These are phyloP conservation scores for Claviceps pusilla DNA, from an alignment of 2,329 filamentous ascomycete species.

Conservation along the genomic window DNA sequence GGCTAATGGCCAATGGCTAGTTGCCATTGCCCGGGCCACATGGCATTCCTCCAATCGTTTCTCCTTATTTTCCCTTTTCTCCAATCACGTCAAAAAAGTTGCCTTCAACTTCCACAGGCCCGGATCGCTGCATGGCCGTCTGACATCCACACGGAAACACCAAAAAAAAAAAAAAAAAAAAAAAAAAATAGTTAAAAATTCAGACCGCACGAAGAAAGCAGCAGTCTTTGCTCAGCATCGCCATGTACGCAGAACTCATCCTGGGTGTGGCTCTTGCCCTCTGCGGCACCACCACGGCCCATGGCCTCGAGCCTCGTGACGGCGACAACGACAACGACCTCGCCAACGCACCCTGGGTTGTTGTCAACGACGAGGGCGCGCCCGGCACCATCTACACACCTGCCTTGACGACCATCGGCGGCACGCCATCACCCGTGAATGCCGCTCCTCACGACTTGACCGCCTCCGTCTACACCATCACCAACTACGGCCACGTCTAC, in stretches of 20 bases:
- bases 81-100: not conserved
- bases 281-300: conserved; percentile 13
- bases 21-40: not conserved
- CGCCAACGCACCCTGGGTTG: conserved; percentile 32
- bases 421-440: conserved; percentile 24
- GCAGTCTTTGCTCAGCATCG: not conserved
- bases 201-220: too few species aligned
- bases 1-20: not conserved
- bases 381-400: conserved; percentile 34
- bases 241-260: conserved; percentile 19
- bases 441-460: conserved; percentile 32
- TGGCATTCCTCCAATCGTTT: not conserved
- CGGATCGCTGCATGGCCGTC: not conserved
- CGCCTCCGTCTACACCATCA: conserved; percentile 25
- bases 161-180: not conserved
- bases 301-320: conserved; percentile 6
- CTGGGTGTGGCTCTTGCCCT: conserved; percentile 15
- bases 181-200: not conserved
- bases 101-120: not conserved
- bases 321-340: conserved; percentile 10
- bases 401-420: conserved; percentile 28
- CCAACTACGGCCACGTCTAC: conserved; percentile 20
- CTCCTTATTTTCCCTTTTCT: not conserved
- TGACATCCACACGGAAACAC: not conserved
- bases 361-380: conserved; percentile 30